Conservation (phyloP, 2,329 filamentous ascomycete species). For the Hypoxylon rubiginosum region DNA sequence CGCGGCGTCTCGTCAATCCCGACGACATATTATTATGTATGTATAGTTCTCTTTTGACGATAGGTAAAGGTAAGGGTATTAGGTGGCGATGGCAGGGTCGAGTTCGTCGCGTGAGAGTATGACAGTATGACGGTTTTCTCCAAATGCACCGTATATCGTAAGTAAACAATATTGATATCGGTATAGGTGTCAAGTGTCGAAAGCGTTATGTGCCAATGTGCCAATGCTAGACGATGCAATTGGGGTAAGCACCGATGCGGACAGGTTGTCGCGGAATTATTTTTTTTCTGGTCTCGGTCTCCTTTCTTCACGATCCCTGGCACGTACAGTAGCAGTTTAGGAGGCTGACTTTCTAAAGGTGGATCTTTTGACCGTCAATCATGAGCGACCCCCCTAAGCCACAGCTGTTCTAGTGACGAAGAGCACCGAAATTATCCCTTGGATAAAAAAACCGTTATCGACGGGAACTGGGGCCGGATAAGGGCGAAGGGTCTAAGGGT, state of each 20-base stretch:
- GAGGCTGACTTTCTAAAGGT: constrained; percentile 39
- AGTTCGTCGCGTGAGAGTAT: constrained; percentile 32
- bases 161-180: constrained; percentile 1
- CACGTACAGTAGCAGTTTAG: constrained; percentile 24
- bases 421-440: constrained; percentile 43
- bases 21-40: constrained; percentile 56
- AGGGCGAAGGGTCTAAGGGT: constrained; percentile 14
- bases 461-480: constrained; percentile 22
- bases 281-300: constrained; percentile 24
- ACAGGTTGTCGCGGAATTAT: constrained; percentile 31
- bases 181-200: neutral
- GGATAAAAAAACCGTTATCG: constrained; percentile 17
- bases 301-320: constrained; percentile 39
- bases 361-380: constrained; percentile 34
- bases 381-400: constrained; percentile 17
- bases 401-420: constrained; percentile 16
- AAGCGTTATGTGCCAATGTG: neutral
- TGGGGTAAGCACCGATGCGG: constrained; percentile 25
- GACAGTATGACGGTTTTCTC: constrained; percentile 5
- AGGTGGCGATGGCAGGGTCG: constrained; percentile 8
- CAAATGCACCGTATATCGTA: constrained; percentile 17
- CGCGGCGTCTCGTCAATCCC: constrained; percentile 60
- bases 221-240: constrained; percentile 19
- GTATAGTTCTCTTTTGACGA: constrained; percentile 12
- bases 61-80: constrained; percentile 1